A percentile compares a stretch with the other conserved stretches of the same genome.
phyloP scores from a whole-genome alignment of 768 basidiomycete species.

The Trametes gibbosa region DNA sequence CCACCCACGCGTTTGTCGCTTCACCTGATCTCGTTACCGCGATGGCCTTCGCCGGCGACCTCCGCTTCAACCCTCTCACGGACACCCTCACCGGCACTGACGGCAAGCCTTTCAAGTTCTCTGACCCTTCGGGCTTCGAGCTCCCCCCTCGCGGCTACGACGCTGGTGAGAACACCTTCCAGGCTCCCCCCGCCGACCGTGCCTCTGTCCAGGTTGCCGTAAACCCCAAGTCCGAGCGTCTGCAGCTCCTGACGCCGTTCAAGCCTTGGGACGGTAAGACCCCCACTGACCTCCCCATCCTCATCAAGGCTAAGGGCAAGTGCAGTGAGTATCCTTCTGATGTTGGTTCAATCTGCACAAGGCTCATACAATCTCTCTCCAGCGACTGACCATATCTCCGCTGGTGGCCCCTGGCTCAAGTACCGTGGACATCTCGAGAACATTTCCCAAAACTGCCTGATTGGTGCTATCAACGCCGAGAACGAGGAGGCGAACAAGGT shows the following conservation, averaged over 20 bases:
- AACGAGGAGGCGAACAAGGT: constrained; percentile 96
- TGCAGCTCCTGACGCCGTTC: constrained; percentile 90
- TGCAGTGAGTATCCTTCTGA: constrained; percentile 67
- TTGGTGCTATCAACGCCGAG: constrained; percentile 95
- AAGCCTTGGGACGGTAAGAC: constrained; percentile 91
- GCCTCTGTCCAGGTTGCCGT: constrained; percentile 84
- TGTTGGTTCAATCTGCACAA: not conserved
- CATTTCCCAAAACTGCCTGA: constrained; percentile 98
- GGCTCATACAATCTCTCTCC: constrained; percentile 7
- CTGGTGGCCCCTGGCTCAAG: constrained; percentile 99
- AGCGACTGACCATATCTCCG: constrained; percentile 93
- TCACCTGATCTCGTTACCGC: constrained; percentile 96
- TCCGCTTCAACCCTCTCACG: constrained; percentile 95
- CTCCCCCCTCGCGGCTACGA: constrained; percentile 96
- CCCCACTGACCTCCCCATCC: constrained; percentile 80
- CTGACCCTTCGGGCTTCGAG: constrained; percentile 86
- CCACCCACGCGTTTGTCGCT: constrained; percentile 95
- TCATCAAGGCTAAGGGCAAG: constrained; percentile 99
- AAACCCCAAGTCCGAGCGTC: constrained; percentile 80
- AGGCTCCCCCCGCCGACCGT: constrained; percentile 87
- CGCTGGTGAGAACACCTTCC: constrained; percentile 96
- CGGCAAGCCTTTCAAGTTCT: constrained; percentile 97
- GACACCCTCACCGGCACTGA: constrained; percentile 85
- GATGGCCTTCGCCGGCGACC: constrained; percentile 89
- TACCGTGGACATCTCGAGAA: constrained; percentile 99